These are phyloP conservation scores for Panellus pusillus DNA, from an alignment of 768 basidiomycete species.

Conservation along the genomic window DNA sequence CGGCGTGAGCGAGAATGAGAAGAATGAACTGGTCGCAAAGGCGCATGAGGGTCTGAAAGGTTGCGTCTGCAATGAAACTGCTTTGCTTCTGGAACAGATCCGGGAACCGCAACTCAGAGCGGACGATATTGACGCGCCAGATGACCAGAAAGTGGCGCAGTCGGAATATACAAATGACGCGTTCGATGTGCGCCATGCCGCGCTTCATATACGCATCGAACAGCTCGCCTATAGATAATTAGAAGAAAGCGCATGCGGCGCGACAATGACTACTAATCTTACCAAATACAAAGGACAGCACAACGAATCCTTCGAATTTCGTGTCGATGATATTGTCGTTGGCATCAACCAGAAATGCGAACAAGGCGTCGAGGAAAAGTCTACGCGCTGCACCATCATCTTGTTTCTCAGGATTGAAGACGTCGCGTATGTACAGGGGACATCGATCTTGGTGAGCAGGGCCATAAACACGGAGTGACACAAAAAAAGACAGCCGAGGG, in stretches of 20 bases:
- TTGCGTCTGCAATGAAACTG: slow-evolving; percentile 6
- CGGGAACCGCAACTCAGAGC: neutral
- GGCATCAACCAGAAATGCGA: neutral
- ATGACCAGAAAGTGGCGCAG: slow-evolving; percentile 10
- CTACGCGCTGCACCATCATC: slow-evolving; percentile 12
- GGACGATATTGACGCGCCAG: slow-evolving; percentile 10
- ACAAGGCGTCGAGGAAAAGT: neutral
- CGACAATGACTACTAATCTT: neutral
- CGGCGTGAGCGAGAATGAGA: slow-evolving; percentile 7
- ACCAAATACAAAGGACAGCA: slow-evolving; percentile 10
- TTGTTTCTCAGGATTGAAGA: slow-evolving; percentile 16
- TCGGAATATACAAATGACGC: slow-evolving; percentile 3
- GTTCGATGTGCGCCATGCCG: slow-evolving; percentile 11
- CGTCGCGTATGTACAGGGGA: slow-evolving; percentile 1
- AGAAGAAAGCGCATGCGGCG: neutral
- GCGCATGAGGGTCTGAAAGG: slow-evolving; percentile 10
- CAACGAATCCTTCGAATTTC: neutral
- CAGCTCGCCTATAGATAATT: neutral
- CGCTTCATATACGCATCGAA: slow-evolving; percentile 14
- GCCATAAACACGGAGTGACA: no score
- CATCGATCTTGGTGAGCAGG: no score
- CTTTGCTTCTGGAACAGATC: slow-evolving; percentile 11
- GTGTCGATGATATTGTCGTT: neutral
- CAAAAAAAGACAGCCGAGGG: no score
- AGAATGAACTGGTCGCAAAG: slow-evolving; percentile 13